Evolutionary conservation across 2,329 filamentous ascomycete genomes (phyloP).

Genomic region (Phialophora expanda): DNA sequence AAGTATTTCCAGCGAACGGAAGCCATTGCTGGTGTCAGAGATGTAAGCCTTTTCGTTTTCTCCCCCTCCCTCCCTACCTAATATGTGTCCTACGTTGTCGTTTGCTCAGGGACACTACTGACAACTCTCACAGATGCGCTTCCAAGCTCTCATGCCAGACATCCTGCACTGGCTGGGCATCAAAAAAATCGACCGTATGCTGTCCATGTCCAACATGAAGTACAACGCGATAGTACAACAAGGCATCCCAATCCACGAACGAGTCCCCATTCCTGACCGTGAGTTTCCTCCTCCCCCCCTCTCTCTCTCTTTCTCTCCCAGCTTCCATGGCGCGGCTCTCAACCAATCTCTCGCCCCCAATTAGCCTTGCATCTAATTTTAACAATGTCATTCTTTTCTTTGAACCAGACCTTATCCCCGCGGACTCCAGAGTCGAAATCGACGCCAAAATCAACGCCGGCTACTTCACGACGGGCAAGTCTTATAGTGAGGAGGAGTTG

Average conservation of each 20-base stretch:
- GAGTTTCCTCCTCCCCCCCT: too few relatives aligned
- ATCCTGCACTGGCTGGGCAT: conserved; percentile 98
- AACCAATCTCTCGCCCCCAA: conserved; percentile 82
- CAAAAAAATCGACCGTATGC: conserved; percentile 97
- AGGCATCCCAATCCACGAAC: conserved; percentile 76
- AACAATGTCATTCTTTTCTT: conserved; percentile 62
- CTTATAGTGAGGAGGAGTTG: conserved; percentile 85
- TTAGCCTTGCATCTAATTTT: conserved; percentile 95
- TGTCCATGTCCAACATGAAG: conserved; percentile 90
- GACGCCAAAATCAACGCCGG: conserved; percentile 97
- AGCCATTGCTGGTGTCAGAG: conserved; percentile 94
- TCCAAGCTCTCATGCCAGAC: conserved; percentile 97
- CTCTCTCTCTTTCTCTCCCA: too few relatives aligned
- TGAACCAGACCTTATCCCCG: conserved; percentile 76
- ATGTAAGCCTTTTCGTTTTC: conserved; percentile 42
- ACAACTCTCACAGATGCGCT: conserved; percentile 69
- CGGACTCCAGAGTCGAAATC: conserved; percentile 93
- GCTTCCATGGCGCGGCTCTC: conserved; percentile 68
- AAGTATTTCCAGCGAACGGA: conserved; percentile 97
- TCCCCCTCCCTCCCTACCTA: too few relatives aligned
- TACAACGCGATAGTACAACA: conserved; percentile 58
- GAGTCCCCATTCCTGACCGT: conserved; percentile 82
- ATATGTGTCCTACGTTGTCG: too few relatives aligned
- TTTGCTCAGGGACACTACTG: conserved; percentile 66
- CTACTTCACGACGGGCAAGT: conserved; percentile 82